These are phyloP conservation scores for Hypoxylon fuscum DNA, from an alignment of 495 filamentous ascomycete species.

Conservation along the genomic window DNA sequence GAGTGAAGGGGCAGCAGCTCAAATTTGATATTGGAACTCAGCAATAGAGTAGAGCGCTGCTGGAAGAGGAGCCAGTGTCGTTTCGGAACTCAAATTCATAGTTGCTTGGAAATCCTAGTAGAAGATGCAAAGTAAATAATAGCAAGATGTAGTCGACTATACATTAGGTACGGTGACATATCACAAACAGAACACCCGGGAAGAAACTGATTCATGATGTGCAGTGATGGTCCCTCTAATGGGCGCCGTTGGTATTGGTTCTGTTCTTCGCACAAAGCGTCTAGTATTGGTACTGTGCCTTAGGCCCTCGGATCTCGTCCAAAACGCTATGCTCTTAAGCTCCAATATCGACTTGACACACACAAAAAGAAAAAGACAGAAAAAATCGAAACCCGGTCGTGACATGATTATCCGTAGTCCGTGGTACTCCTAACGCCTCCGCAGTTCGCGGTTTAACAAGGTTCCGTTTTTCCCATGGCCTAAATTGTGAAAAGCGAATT, in stretches of 20 bases:
- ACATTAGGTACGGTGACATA: neutral
- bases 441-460: constrained; percentile 20
- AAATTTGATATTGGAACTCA: too few species aligned
- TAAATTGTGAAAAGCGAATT: constrained; percentile 25
- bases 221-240: neutral
- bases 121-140: too few species aligned
- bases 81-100: too few species aligned
- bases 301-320: constrained; percentile 3
- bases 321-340: constrained; percentile 23
- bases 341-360: constrained; percentile 12
- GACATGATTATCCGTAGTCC: constrained; percentile 23
- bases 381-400: constrained; percentile 10
- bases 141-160: neutral
- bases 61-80: too few species aligned
- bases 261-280: constrained; percentile 14
- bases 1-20: neutral
- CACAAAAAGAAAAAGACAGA: too few species aligned
- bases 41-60: too few species aligned
- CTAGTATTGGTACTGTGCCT: constrained; percentile 7
- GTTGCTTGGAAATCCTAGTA: too few species aligned
- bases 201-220: neutral
- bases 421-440: constrained; percentile 34
- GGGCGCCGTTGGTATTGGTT: constrained; percentile 12
- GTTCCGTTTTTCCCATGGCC: constrained; percentile 19
- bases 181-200: neutral